These are phyloP conservation scores for Cyathus pygmaeus DNA, from an alignment of 1,284 basidiomycete genomes.

Conservation along the genomic window DNA sequence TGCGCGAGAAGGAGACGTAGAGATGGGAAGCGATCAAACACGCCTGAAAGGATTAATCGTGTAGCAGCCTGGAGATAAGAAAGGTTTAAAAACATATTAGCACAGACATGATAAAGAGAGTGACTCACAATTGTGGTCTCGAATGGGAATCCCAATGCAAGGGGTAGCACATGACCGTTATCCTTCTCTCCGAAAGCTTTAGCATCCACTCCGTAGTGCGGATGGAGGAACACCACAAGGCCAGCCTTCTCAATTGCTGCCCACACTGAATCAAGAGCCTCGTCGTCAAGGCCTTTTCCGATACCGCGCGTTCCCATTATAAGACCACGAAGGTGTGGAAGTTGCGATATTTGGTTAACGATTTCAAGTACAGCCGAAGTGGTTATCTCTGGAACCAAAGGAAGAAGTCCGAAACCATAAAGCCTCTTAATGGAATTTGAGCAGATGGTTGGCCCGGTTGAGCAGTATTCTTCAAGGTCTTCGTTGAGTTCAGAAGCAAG, in stretches of 20 bases:
- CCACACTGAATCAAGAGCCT: conserved; percentile 81
- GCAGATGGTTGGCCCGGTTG: conserved; percentile 61
- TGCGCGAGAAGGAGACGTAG: conserved; percentile 85
- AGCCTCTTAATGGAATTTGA: conserved; percentile 62
- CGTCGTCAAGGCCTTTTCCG: conserved; percentile 84
- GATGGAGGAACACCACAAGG: conserved; percentile 83
- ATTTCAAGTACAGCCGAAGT: conserved; percentile 65
- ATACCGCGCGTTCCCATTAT: conserved; percentile 85
- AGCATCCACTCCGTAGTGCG: conserved; percentile 80
- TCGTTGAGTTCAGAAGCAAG: conserved; percentile 77
- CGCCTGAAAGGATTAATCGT: conserved; percentile 82
- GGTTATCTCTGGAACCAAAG: conserved; percentile 75
- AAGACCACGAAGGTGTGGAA: conserved; percentile 79
- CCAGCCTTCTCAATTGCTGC: conserved; percentile 71
- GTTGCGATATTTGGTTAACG: conserved; percentile 69
- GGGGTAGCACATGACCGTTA: conserved; percentile 87
- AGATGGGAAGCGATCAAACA: conserved; percentile 79
- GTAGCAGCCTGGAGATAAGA: conserved; percentile 78
- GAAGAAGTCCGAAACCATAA: conserved; percentile 87
- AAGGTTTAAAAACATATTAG: neutral
- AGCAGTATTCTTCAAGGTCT: conserved; percentile 83
- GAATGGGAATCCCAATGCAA: conserved; percentile 89
- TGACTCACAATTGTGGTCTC: conserved; percentile 84
- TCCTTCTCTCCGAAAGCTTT: conserved; percentile 76
- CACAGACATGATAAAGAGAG: neutral